Evolutionary conservation across 176 grass and related monocot genomes (phyloP), one percentile per base, ranked within the genome.

Genomic region (Carex parvula): DNA sequence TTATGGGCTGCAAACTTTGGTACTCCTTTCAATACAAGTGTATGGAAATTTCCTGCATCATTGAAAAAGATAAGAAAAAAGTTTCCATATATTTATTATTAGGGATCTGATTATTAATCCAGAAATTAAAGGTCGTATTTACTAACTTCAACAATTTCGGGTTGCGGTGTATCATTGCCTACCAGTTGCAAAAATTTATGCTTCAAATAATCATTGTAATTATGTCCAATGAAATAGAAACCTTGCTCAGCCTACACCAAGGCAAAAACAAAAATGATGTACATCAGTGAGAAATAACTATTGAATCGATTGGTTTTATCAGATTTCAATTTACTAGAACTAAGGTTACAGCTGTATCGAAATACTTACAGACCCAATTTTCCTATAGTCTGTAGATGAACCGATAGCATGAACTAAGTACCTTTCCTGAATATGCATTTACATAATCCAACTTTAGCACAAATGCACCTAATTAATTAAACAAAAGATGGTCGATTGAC

Each of bases 31-130:
- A 97, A 75, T 14, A 89, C 84, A 59, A 97, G 79, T 46, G 92
- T 97, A 66, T 92, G 94, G 72, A 97, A 97, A n/a, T 89, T 92
- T 87, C 92, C 94, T 97, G 89, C 87, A 78, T 9, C 83, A 26
- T 65, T 1, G 0, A 12, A 62, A 55, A 48, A 68, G 6, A 22
- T 14, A 44, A 20, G n/a, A 59, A 20, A 6, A 33, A 80, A 12
- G 69, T 48, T 22, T 48, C 41, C 37, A 22, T 1, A 50, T 22
- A 48, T 22, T 39, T 39, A 39, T 39, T 48, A 46, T 72, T 8
- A 48, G 64, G 4, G 11, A 15, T 66, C 29, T 41, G 1, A 69
- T 69, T 1, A 12, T 64, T 24, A 4, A 64, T 64, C 35, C 17
- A 41, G 35, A 24, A 24, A 24, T 24, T 24, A 9, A 70, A 46